Percentiles rank a stretch among this genome's conserved stretches.
Conservation (phyloP, 78 protist genomes). For the Dictyostelium capitatum region DNA sequence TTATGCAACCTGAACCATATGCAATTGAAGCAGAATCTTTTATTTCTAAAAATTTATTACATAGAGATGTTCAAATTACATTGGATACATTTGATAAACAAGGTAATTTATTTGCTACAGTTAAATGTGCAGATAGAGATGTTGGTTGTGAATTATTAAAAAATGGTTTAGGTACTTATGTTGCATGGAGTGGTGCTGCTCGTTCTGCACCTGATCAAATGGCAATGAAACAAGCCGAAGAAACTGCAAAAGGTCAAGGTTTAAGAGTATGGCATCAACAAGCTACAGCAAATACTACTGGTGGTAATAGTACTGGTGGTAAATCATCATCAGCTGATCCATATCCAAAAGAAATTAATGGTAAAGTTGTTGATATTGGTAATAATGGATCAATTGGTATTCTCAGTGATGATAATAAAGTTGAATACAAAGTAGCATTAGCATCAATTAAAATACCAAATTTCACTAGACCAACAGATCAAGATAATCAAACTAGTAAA, state of each 20-base stretch:
- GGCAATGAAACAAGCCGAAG: slow-evolving; percentile 63
- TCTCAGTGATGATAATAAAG: neutral
- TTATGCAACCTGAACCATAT: slow-evolving; percentile 65
- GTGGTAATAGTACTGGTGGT: neutral
- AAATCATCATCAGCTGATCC: neutral
- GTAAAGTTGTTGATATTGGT: slow-evolving; percentile 77
- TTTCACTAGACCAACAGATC: slow-evolving; percentile 12
- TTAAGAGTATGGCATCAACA: slow-evolving; percentile 57
- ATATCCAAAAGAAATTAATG: slow-evolving; percentile 66
- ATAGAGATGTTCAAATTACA: slow-evolving; percentile 68
- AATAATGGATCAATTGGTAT: slow-evolving; percentile 61
- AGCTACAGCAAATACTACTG: neutral
- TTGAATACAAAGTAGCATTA: slow-evolving; percentile 25
- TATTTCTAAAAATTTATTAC: slow-evolving; percentile 33
- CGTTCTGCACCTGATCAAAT: slow-evolving; percentile 64
- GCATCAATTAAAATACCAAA: slow-evolving; percentile 50
- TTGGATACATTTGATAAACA: slow-evolving; percentile 79
- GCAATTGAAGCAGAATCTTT: slow-evolving; percentile 52
- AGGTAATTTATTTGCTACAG: slow-evolving; percentile 59
- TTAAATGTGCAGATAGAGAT: slow-evolving; percentile 58
- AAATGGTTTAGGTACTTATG: slow-evolving; percentile 74
- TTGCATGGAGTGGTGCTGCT: slow-evolving; percentile 72
- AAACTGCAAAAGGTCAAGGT: slow-evolving; percentile 43
- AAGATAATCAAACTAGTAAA: neutral
- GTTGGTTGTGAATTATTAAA: slow-evolving; percentile 59